Evolutionary conservation across 768 basidiomycete species (phyloP), one percentile per base, ranked within the genome.

Genomic region (Calocybe indica): DNA sequence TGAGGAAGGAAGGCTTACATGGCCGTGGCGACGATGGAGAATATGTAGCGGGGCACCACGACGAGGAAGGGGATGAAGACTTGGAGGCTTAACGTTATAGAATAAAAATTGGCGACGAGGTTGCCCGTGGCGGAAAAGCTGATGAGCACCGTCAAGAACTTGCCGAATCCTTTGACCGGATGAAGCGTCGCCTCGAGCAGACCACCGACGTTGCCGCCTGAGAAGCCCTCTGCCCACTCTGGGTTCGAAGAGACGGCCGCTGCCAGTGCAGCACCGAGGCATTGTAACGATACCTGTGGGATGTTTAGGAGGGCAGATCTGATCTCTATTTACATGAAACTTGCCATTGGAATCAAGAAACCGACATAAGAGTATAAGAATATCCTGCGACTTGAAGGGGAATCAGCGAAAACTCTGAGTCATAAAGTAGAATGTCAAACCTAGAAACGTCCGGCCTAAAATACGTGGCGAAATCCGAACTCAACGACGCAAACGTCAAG

Each of bases 21-120:
- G 1, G 78, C 85, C 4, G 81, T 85, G 1, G 79, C 79, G 42
- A 89, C 58, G 9, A 90, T 57, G 0, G 88, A 86, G 59, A 91
- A 85, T 28, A 88, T 67, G 58, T 88, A 92, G 60, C 90, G 74
- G 0, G 89, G 89, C 13, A 91, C 76, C 42, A 61, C 55, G 12
- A 75, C 66, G 28, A 84, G 63, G 14, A 67, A 70, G 0, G 88
- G 86, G 5, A 85, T 60, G 55, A 83, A 72, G 1, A 85, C 72
- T 58, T 92, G 89, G 53, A 88, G 69, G 58, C 80, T 83, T 48
- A 92, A 73, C 1, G 82, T 79, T 49, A 85, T 77, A 38, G 85
- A 88, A 62, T 96, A 96, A 52, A 92, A 82, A 5, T 88, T 85
- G 2, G 83, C 79, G 1, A 88, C 86, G 40, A 89, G 84, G 65